Conservation (phyloP, 805 yeast genomes). For the Candida ovalis region DNA sequence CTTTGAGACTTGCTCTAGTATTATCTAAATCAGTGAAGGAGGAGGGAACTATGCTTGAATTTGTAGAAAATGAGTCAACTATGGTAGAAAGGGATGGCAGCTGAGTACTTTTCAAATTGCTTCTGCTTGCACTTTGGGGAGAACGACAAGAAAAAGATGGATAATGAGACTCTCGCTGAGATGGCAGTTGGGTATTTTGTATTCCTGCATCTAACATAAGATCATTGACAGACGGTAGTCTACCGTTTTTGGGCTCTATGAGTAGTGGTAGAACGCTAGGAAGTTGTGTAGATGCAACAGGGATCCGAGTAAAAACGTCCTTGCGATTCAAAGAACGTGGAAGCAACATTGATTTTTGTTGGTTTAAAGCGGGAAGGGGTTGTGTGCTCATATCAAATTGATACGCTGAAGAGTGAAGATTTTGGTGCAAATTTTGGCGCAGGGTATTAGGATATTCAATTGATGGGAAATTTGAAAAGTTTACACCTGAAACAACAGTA, state of each 20-base stretch:
- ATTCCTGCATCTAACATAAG: neutral
- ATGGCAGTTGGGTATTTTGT: no score
- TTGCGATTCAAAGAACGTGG: no score
- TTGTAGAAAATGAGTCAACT: neutral
- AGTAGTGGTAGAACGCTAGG: neutral
- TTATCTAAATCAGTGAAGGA: neutral
- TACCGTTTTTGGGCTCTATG: neutral
- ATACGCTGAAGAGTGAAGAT: neutral
- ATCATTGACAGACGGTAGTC: neutral
- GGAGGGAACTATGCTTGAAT: neutral
- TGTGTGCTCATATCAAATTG: neutral
- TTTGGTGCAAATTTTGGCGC: neutral
- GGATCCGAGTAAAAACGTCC: no score
- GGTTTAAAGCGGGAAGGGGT: neutral
- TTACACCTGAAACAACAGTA: neutral
- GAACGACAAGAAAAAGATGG: neutral
- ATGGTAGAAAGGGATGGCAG: neutral
- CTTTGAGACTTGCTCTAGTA: neutral
- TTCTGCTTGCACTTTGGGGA: neutral
- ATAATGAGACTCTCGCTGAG: neutral
- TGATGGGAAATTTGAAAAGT: neutral
- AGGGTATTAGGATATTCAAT: neutral
- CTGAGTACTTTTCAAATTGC: no score
- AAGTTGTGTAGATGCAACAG: no score
- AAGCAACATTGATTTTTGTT: neutral